Evolutionary conservation across 2,329 filamentous ascomycete genomes (phyloP).

Genomic region (Rasamsonia emersonii): DNA sequence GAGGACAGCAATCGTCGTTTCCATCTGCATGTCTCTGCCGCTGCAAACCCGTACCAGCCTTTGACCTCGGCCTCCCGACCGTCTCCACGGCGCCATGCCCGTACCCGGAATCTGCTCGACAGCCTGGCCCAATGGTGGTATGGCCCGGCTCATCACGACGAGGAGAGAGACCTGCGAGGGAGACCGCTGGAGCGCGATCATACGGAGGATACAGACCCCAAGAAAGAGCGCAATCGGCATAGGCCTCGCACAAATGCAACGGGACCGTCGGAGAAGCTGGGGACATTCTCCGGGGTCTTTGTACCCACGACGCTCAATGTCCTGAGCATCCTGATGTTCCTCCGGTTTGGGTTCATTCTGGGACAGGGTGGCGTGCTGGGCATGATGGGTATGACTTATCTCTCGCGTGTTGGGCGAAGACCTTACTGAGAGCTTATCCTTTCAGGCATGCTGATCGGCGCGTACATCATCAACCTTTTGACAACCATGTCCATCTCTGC

Average conservation of each 20-base stretch:
- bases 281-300: constrained; percentile 70
- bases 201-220: constrained; percentile 14
- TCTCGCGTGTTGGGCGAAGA: background rate
- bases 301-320: constrained; percentile 86
- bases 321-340: constrained; percentile 83
- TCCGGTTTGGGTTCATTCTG: constrained; percentile 77
- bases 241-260: constrained; percentile 16
- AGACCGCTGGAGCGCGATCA: constrained; percentile 1
- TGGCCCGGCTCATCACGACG: constrained; percentile 8
- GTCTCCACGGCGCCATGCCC: constrained; percentile 12
- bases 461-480: constrained; percentile 75
- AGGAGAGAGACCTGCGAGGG: constrained; percentile 8
- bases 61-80: constrained; percentile 13
- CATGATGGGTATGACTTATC: constrained; percentile 56
- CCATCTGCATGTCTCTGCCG: constrained; percentile 13
- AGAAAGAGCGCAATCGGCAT: constrained; percentile 22
- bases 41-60: constrained; percentile 17
- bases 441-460: constrained; percentile 61
- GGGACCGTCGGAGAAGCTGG: constrained; percentile 53
- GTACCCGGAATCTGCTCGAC: constrained; percentile 14
- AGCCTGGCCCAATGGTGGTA: constrained; percentile 19
- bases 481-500: constrained; percentile 81
- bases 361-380: constrained; percentile 72
- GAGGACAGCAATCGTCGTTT: constrained; percentile 16
- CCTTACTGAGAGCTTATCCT: constrained; percentile 15